A percentile compares a stretch with the other conserved stretches of the same genome.
Conservation (phyloP, 1,284 basidiomycete species). For the Melampsora allii-populina region DNA sequence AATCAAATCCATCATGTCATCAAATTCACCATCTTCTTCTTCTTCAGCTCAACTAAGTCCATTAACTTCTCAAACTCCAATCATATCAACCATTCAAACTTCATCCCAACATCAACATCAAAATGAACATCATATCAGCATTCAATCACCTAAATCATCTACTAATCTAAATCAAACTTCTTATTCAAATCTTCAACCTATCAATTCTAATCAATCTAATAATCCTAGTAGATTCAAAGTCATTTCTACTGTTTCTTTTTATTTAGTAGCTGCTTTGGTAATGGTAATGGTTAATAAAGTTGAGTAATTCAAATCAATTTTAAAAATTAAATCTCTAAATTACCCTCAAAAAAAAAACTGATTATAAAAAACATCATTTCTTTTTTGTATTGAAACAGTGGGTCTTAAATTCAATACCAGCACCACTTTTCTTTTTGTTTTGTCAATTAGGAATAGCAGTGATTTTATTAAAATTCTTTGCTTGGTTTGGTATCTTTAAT, state of each 20-base stretch:
- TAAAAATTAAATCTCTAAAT: too few species aligned
- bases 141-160: too few species aligned
- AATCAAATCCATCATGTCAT: too few species aligned
- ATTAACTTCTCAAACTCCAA: not conserved
- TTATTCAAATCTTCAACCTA: too few species aligned
- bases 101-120: too few species aligned
- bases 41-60: not conserved
- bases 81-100: too few species aligned
- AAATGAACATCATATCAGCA: too few species aligned
- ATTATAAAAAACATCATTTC: too few species aligned
- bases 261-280: slow-evolving; percentile 69
- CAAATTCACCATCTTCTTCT: not conserved
- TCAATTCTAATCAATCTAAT: too few species aligned
- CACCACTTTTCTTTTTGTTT: slow-evolving; percentile 67
- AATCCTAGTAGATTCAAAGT: slow-evolving; percentile 55
- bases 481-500: slow-evolving; percentile 61
- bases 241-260: slow-evolving; percentile 68
- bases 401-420: slow-evolving; percentile 54
- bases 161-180: too few species aligned
- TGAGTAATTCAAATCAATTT: not conserved
- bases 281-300: slow-evolving; percentile 53
- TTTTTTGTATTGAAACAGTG: too few species aligned
- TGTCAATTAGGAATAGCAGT: slow-evolving; percentile 68
- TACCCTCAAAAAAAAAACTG: too few species aligned
- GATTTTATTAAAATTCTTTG: slow-evolving; percentile 62